A percentile compares a stretch with the other conserved stretches of the same genome.
These are phyloP conservation scores for Orbilia brochopaga DNA, from an alignment of 2,329 filamentous ascomycete genomes.

Conservation along the genomic window DNA sequence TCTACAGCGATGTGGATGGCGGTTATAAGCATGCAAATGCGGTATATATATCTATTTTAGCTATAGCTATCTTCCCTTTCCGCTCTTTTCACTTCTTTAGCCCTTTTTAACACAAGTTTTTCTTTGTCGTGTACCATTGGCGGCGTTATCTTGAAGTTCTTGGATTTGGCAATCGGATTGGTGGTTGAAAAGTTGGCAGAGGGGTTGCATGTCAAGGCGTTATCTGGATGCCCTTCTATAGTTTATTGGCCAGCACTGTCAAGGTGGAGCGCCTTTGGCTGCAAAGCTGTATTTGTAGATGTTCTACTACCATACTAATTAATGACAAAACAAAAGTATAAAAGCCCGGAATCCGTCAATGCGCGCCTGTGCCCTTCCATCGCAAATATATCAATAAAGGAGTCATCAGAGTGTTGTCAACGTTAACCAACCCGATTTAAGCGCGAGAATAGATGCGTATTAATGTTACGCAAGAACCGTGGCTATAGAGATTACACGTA, in stretches of 20 bases:
- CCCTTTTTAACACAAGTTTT: no score
- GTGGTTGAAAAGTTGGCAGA: constrained; percentile 15
- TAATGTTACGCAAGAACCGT: not conserved
- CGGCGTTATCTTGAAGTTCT: constrained; percentile 17
- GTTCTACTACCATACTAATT: constrained; percentile 10
- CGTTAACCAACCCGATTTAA: no score
- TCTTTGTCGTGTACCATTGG: constrained; percentile 52
- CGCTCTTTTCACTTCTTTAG: constrained; percentile 36
- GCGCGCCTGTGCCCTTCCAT: no score
- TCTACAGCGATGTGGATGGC: not conserved
- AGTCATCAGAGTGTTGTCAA: no score
- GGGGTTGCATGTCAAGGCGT: constrained; percentile 40
- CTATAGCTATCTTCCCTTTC: constrained; percentile 26
- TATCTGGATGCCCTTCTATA: constrained; percentile 5
- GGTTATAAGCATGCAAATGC: constrained; percentile 54
- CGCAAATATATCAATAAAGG: no score
- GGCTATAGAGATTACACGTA: constrained; percentile 57
- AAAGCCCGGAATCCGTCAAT: not conserved
- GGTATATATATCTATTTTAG: not conserved
- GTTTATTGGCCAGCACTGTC: not conserved
- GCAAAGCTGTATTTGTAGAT: no score
- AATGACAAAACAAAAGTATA: constrained; percentile 5
- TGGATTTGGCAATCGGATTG: constrained; percentile 19
- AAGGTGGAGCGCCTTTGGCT: not conserved
- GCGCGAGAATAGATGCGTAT: no score